Base-by-base conservation (phyloP, 1,139 yeast species). In the Yarrowia galli region DNA sequence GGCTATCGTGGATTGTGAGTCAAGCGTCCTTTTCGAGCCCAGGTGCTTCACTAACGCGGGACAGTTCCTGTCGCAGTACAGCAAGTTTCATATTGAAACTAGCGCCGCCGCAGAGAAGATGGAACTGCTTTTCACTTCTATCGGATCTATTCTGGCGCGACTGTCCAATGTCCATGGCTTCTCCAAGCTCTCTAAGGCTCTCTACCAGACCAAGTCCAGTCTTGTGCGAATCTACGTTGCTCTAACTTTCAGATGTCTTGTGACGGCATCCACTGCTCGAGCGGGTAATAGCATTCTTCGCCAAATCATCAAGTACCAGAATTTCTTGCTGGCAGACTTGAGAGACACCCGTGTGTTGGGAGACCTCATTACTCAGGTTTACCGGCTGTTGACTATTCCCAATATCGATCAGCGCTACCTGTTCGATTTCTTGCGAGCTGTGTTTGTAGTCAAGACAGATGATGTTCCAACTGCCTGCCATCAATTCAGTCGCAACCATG, bases 391-490 rank as follows among this genome's bases (percentile, higher is more conserved):
- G 35, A 46, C 54, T 9, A 46, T 61, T 12, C 56, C 54, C 23
- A 48, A 48, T 20, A 48, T 61, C 25, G 66, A 61, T 25, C 56
- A 61, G 38, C 56, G 54, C 10, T 20, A 45, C 46, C 12, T 56
- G 16, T 45, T 65, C 23, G 68, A 65, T 7, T 45, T 65, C 46
- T 22, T 65, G 49, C 46, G 68, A n/a, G 54, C 68, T 23, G 56
- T 65, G 0, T 65, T 32, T 18, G 54, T 65, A 8, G 43, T 48
- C 20, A 38, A 32, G n/a, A 56, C 45, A 3, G 65, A 51, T 13
- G 68, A 65, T 13, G 40, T 65, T 9, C 65, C 54, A 3, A 13
- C 40, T 23, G 63, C 63, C 15, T 56, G 63, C 5, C 35, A 32
- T 16, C 65, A 54, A 36, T 46, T 56, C n/a, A 54, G n/a, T 15